Percentiles rank a stretch among this genome's conserved stretches.
Conservation (phyloP, 139 green algal species). For the Chlamydomonas sp. region DNA sequence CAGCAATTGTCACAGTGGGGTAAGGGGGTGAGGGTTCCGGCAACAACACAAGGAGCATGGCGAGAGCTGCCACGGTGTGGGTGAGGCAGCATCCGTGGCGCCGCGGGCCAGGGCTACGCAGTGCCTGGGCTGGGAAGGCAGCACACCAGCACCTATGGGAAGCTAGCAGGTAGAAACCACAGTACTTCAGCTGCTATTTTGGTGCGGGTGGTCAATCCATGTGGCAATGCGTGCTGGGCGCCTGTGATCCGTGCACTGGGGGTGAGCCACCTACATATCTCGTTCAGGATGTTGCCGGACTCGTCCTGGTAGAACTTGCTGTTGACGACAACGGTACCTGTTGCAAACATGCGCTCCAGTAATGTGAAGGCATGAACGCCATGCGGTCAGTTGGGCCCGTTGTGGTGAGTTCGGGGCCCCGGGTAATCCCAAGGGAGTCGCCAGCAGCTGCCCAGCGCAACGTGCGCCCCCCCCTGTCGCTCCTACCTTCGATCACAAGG, state of each 20-base stretch:
- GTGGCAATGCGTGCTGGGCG: too few relatives aligned
- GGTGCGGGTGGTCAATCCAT: too few relatives aligned
- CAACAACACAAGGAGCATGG: background rate
- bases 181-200: too few relatives aligned
- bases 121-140: too few relatives aligned
- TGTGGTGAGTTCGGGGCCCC: background rate
- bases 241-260: too few relatives aligned
- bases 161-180: too few relatives aligned
- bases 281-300: slow-evolving; percentile 73
- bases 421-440: background rate
- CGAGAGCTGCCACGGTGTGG: background rate
- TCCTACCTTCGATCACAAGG: slow-evolving; percentile 83
- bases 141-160: too few relatives aligned
- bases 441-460: slow-evolving; percentile 1
- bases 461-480: background rate
- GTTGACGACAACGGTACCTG: slow-evolving; percentile 69
- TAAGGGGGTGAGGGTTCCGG: background rate
- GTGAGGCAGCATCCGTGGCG: background rate
- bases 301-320: slow-evolving; percentile 78
- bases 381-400: background rate
- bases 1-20: background rate
- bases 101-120: too few relatives aligned
- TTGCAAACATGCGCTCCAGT: slow-evolving; percentile 38
- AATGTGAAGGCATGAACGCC: too few relatives aligned
- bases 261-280: slow-evolving; percentile 72